These are phyloP conservation scores for Annulohypoxylon stygium DNA, from an alignment of 495 filamentous ascomycete genomes.

Conservation along the genomic window DNA sequence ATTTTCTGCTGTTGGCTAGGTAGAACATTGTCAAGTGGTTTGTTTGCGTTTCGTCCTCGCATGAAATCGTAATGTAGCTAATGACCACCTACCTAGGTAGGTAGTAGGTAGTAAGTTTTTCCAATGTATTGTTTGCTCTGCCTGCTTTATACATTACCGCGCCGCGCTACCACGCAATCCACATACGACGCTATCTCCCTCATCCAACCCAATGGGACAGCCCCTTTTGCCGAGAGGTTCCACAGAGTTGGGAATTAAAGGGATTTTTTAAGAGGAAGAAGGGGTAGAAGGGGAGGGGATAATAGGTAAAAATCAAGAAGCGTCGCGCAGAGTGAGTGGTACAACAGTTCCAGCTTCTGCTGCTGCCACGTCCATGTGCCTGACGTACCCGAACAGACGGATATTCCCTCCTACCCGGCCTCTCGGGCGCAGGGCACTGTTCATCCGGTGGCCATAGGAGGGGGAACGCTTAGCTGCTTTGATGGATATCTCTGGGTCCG, in stretches of 20 bases:
- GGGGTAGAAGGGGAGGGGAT: background rate
- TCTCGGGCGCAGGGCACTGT: slow-evolving; percentile 21
- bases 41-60: slow-evolving; percentile 21
- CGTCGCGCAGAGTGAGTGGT: slow-evolving; percentile 15
- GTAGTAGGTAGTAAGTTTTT: background rate
- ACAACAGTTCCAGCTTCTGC: slow-evolving; percentile 17
- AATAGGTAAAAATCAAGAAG: background rate
- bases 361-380: slow-evolving; percentile 31
- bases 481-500: background rate
- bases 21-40: no score
- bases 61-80: background rate
- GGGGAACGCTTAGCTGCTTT: background rate
- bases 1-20: background rate
- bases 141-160: slow-evolving; percentile 13
- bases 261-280: background rate
- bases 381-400: slow-evolving; percentile 32
- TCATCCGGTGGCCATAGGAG: slow-evolving; percentile 14
- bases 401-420: slow-evolving; percentile 29
- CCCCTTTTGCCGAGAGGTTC: slow-evolving; percentile 45
- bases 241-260: slow-evolving; percentile 41
- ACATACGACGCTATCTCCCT: slow-evolving; percentile 14
- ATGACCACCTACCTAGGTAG: no score
- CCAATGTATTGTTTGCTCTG: background rate
- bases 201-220: slow-evolving; percentile 42
- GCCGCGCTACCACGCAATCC: slow-evolving; percentile 21